Conservation (phyloP, 2,329 filamentous ascomycete genomes). For the Simplicillium sp. region DNA sequence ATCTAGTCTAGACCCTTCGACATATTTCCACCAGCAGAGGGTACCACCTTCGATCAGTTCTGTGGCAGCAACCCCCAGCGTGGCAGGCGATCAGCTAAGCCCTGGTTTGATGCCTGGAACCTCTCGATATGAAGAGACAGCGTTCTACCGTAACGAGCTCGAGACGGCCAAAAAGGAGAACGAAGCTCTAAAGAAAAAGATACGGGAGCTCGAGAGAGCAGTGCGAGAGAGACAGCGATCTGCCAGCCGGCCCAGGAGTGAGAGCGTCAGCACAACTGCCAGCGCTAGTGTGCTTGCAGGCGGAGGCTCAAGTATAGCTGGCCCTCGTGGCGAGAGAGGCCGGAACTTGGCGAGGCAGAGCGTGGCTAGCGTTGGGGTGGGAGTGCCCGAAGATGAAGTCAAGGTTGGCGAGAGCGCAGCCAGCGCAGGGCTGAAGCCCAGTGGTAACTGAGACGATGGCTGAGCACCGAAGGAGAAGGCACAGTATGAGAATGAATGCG, state of each 20-base stretch:
- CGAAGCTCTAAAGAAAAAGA: constrained; percentile 48
- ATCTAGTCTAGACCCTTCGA: constrained; percentile 25
- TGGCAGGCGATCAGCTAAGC: constrained; percentile 33
- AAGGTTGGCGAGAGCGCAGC: constrained; percentile 54
- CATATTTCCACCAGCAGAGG: constrained; percentile 39
- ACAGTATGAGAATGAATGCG: no score
- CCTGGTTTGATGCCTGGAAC: constrained; percentile 48
- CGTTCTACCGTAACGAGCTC: constrained; percentile 48
- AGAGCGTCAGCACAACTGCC: constrained; percentile 43
- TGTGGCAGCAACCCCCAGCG: constrained; percentile 29
- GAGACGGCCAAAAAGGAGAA: constrained; percentile 56
- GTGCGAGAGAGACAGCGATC: constrained; percentile 41
- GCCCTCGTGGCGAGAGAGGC: constrained; percentile 33
- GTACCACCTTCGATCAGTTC: constrained; percentile 27
- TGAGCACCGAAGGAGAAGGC: no score
- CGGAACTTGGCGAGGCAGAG: constrained; percentile 32
- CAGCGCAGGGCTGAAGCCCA: constrained; percentile 28
- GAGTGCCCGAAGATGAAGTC: constrained; percentile 50
- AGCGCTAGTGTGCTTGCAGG: constrained; percentile 31
- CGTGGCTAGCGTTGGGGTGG: constrained; percentile 37
- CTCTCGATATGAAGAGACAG: constrained; percentile 52
- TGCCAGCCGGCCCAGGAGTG: constrained; percentile 35
- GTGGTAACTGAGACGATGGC: background rate
- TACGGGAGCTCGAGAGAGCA: constrained; percentile 51
- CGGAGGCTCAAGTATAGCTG: constrained; percentile 33